These are phyloP conservation scores for Megacollybia marginata DNA, from an alignment of 768 basidiomycete genomes.

Conservation along the genomic window DNA sequence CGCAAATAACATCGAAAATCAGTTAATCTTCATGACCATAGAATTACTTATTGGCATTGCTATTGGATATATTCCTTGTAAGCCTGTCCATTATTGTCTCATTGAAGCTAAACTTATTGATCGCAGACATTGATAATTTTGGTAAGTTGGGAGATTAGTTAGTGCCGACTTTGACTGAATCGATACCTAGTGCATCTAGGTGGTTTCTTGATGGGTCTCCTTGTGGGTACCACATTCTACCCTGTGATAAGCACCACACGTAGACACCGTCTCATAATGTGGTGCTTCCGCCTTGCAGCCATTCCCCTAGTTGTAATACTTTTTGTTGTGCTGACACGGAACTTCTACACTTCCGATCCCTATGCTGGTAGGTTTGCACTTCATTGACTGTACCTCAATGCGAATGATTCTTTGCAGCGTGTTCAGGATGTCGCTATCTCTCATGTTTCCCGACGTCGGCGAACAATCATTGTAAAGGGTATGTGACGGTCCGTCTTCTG, in stretches of 20 bases:
- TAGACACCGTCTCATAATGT: conserved; percentile 65
- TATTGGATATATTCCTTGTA: conserved; percentile 78
- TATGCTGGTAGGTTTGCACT: conserved; percentile 53
- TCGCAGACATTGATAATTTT: conserved; percentile 82
- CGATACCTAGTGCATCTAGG: conserved; percentile 69
- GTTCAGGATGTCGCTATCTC: conserved; percentile 81
- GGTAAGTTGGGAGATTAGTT: conserved; percentile 30
- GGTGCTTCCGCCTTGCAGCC: conserved; percentile 65
- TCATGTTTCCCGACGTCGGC: conserved; percentile 78
- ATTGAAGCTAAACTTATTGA: background rate
- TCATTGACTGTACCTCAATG: conserved; percentile 1
- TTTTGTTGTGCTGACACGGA: conserved; percentile 74
- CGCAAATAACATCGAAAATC: background rate
- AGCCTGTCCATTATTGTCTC: conserved; percentile 13
- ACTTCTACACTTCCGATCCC: conserved; percentile 88
- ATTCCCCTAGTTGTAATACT: conserved; percentile 71
- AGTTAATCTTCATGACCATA: conserved; percentile 80
- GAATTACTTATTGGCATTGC: conserved; percentile 85
- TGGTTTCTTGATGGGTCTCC: conserved; percentile 77
- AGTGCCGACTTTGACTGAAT: background rate
- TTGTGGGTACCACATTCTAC: conserved; percentile 78
- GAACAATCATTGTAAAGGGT: conserved; percentile 65
- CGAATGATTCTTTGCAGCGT: conserved; percentile 38
- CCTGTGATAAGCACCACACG: conserved; percentile 81
- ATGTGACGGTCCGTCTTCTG: conserved; percentile 11